Evolutionary conservation across 1,284 basidiomycete species (phyloP), one percentile per base, ranked within the genome.

Genomic region (Sporisorium exsertum): DNA sequence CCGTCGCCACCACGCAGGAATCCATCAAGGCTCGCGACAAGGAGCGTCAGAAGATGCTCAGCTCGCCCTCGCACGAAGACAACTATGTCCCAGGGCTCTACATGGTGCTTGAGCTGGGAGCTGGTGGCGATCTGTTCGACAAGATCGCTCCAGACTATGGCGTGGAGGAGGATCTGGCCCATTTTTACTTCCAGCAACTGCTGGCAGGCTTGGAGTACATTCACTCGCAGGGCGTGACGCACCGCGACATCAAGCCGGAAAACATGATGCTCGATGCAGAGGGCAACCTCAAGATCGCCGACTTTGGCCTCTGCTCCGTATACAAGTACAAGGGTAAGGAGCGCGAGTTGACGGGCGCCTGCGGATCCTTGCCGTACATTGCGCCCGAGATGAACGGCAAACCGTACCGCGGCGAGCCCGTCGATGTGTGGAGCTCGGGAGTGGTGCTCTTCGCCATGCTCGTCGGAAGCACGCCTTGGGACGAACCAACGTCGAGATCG

Each of bases 381-480:
- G 95, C 95, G 0, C 95, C 95, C 0, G 95, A 97, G 68, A 84
- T 83, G 81, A 81, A 74, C 47, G 84, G 84, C 20, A 77, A 86
- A 72, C 87, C 93, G 0, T 99, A 98, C 86, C 87, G 90, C 27
- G 96, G 94, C 5, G 94, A 97, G 77, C 94, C 95, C 0, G 91
- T 98, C 42, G 96, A 99, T 85, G 91, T 85, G 3, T 99, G 96
- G 96, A 94, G 94, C 1, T 90, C 94, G 58, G 97, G 97, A 1
- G 93, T 98, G n/a, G 96, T 99, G 40, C 88, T 99, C 0, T 98
- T 94, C 84, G 94, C 96, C 0, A 87, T 98, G 66, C 88, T 99
- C 0, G 92, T 91, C 5, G 96, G 96, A 56, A 98, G 97, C 84
- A 98, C 96, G 0, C 97, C 96, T 1, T 99, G 96, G 96, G 96